Evolutionary conservation across 495 filamentous ascomycete genomes (phyloP).

Genomic region (Beverwykella pulmonaria): DNA sequence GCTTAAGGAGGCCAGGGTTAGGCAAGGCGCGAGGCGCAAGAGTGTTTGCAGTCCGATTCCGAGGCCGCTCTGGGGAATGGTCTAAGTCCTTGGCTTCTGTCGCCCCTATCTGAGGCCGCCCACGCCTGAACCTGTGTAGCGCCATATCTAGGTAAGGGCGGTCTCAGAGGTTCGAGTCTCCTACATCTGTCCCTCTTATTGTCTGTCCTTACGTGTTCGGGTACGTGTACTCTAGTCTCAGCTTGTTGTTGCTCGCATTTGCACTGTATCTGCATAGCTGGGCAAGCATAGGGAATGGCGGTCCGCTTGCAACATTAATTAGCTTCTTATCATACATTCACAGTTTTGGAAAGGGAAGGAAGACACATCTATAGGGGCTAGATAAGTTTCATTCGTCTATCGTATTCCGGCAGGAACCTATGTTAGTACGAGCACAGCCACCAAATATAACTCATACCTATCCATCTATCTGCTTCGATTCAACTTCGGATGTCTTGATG

Average conservation of each 20-base stretch:
- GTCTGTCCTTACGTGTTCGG: neutral
- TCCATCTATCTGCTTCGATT: too few species aligned
- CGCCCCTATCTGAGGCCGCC: neutral
- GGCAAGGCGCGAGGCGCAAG: neutral
- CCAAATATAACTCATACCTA: too few species aligned
- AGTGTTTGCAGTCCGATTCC: slow-evolving; percentile 14
- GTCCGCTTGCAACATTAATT: too few species aligned
- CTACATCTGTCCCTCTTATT: neutral
- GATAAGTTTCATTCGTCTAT: too few species aligned
- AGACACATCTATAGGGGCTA: too few species aligned
- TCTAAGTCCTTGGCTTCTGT: slow-evolving; percentile 9
- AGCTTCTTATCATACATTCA: too few species aligned
- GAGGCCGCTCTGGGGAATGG: slow-evolving; percentile 28
- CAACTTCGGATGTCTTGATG: too few species aligned
- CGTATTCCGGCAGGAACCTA: too few species aligned
- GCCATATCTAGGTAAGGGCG: neutral
- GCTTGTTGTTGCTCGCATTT: neutral
- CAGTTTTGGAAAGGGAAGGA: too few species aligned
- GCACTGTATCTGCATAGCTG: neutral
- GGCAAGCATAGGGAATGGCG: neutral
- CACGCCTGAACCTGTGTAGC: neutral
- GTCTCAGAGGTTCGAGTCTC: neutral
- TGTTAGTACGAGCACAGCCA: too few species aligned
- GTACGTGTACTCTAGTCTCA: neutral
- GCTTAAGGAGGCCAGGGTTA: slow-evolving; percentile 50